phyloP scores from a whole-genome alignment of 139 green algal genomes.

The Chlorella vulgaris region DNA sequence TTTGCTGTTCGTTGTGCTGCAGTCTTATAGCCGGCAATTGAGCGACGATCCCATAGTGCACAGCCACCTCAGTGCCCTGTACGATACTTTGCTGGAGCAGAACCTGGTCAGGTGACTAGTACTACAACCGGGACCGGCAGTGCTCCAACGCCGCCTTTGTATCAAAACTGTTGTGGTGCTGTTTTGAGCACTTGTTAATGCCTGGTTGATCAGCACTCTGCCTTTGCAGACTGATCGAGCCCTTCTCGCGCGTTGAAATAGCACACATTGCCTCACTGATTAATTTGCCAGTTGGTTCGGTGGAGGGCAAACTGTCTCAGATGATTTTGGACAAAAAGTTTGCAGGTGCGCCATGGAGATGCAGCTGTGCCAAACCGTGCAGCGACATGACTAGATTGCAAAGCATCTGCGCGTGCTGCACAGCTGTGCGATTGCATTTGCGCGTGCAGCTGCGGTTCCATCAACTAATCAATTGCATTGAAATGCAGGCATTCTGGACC shows the following conservation, averaged over 20 bases:
- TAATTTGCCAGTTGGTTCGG: slow-evolving; percentile 73
- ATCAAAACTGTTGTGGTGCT: background rate
- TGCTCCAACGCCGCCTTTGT: background rate
- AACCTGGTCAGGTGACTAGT: slow-evolving; percentile 58
- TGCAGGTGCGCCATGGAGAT: slow-evolving; percentile 54
- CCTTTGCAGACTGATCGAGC: slow-evolving; percentile 92
- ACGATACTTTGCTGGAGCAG: slow-evolving; percentile 64
- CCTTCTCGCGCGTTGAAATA: slow-evolving; percentile 93
- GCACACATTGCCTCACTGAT: slow-evolving; percentile 91
- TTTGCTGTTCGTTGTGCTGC: no score
- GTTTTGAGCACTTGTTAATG: background rate
- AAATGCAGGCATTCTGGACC: slow-evolving; percentile 83
- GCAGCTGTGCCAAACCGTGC: background rate
- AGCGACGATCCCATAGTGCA: slow-evolving; percentile 88
- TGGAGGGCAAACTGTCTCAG: slow-evolving; percentile 94
- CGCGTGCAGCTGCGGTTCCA: background rate
- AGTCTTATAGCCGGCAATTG: slow-evolving; percentile 48
- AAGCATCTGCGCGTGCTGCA: background rate
- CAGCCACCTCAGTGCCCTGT: slow-evolving; percentile 82
- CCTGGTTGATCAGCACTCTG: no score
- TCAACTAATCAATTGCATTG: background rate
- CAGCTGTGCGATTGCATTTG: background rate
- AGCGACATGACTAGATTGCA: no score
- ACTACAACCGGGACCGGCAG: no score
- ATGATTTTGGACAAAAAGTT: slow-evolving; percentile 99